Evolutionary conservation across 2,329 filamentous ascomycete genomes (phyloP).

Genomic region (Aureobasidium sp.): DNA sequence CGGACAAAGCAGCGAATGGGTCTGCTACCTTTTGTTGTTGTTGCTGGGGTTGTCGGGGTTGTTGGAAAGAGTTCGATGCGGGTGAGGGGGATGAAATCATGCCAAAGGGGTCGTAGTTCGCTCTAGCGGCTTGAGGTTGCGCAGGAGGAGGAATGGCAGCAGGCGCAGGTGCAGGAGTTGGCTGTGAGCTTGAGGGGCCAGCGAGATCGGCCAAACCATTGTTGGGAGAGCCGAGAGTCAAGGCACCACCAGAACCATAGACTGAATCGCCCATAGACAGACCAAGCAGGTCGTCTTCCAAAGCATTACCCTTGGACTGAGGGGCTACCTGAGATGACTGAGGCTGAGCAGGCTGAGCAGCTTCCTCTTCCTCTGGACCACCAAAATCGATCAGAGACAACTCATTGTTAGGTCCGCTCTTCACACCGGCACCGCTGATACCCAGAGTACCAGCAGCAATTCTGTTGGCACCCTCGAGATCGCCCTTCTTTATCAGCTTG

Average conservation of each 20-base stretch:
- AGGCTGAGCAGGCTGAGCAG: constrained; percentile 26
- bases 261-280: constrained; percentile 65
- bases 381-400: constrained; percentile 92
- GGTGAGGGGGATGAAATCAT: constrained; percentile 41
- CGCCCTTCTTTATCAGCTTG: constrained; percentile 91
- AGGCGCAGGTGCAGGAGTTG: constrained; percentile 25
- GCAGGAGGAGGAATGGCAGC: background rate
- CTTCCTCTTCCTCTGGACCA: constrained; percentile 45
- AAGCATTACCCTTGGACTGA: constrained; percentile 49
- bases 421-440: constrained; percentile 53
- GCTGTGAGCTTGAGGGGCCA: background rate
- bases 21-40: constrained; percentile 38
- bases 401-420: constrained; percentile 63
- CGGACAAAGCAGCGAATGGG: constrained; percentile 51
- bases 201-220: constrained; percentile 13
- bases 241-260: constrained; percentile 69
- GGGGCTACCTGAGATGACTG: constrained; percentile 32
- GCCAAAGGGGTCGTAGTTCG: constrained; percentile 50
- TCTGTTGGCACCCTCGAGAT: constrained; percentile 71
- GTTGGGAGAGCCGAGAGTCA: constrained; percentile 58
- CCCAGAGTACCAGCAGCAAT: constrained; percentile 75
- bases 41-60: constrained; percentile 15
- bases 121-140: constrained; percentile 30
- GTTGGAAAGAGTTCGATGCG: constrained; percentile 33
- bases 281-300: constrained; percentile 87